A percentile compares a stretch with the other conserved stretches of the same genome.
Evolutionary conservation across 106 monocot species (phyloP).

Genomic region (Dendrobium huoshanense): DNA sequence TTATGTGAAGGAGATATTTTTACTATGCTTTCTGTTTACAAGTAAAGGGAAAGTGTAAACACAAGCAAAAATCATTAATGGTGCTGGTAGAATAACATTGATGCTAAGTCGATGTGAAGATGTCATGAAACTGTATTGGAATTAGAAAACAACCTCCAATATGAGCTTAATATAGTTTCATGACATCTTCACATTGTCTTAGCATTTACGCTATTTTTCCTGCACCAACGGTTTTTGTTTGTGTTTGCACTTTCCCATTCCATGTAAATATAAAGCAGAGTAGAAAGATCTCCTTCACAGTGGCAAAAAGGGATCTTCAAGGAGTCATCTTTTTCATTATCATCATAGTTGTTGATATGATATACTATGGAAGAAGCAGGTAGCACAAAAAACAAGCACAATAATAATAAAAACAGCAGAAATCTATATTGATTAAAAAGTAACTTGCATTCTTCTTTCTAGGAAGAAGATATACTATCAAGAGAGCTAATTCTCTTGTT

Average conservation of each 20-base stretch:
- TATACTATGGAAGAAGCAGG: too few species aligned
- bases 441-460: too few species aligned
- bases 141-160: conserved; percentile 52
- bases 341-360: conserved; percentile 10
- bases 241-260: conserved; percentile 63
- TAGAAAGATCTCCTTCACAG: conserved; percentile 84
- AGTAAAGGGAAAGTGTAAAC: conserved; percentile 61
- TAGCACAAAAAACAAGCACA: too few species aligned
- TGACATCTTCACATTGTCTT: conserved; percentile 89
- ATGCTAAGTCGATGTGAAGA: conserved; percentile 93
- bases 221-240: conserved; percentile 68
- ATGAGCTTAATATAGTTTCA: conserved; percentile 67
- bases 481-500: too few species aligned
- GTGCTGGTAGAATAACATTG: conserved; percentile 95
- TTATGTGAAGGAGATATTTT: conserved; percentile 81
- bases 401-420: too few species aligned
- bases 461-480: too few species aligned
- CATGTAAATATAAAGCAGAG: conserved; percentile 83
- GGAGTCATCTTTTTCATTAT: conserved; percentile 74
- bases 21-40: conserved; percentile 84
- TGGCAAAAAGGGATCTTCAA: conserved; percentile 89
- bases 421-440: too few species aligned
- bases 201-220: conserved; percentile 92
- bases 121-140: conserved; percentile 69
- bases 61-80: conserved; percentile 38